Base-by-base conservation (phyloP, 2,329 filamentous ascomycete genomes). In the Ramichloridium luteum region DNA sequence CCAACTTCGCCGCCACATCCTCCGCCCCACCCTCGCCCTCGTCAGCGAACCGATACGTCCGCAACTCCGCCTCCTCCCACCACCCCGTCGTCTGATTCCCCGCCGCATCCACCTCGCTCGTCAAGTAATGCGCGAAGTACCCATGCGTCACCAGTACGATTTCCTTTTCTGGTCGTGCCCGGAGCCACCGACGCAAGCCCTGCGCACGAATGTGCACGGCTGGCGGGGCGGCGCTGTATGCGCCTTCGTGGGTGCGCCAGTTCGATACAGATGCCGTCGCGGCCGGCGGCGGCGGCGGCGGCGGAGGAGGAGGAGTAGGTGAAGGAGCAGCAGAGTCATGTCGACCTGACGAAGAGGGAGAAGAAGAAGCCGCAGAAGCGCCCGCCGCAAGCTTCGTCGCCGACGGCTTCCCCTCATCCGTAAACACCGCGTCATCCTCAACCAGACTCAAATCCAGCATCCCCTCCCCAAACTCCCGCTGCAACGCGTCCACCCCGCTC, bases 31-130 rank as follows among this genome's bases (percentile, higher is more conserved):
- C 46, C 22, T 43, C 40, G n/a, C 43, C 41, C 1, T 35, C 38
- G 9, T 50, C 46, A 2, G 28, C 32, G 31, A 53, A 52, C 0
- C 20, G 32, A 37, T 46, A 53, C 3, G 44, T 52, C 17, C 50
- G 35, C 14, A 50, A 17, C 35, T 52, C 50, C 4, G 48, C 44
- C 34, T 53, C 48, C 9, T 41, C 39, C 45, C 44, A 53, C 48
- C 47, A 49, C 14, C 42, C 41, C 31, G 47, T 49, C 16, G 45
- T 50, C 40, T 51, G 46, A 31, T 48, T 27, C 3, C 49, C 49
- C 10, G 45, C 25, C 20, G 48, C 46, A 37, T 46, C 37, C 8
- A 53, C 48, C 12, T 51, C 44, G 3, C 46, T 45, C 11, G 45
- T 46, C 29, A 48, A 25, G 25, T 41, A 53, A 33, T 53, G 49